Evolutionary conservation across 2,329 filamentous ascomycete species (phyloP), one percentile per base, ranked within the genome.

Genomic region (Zarea fungicola): DNA sequence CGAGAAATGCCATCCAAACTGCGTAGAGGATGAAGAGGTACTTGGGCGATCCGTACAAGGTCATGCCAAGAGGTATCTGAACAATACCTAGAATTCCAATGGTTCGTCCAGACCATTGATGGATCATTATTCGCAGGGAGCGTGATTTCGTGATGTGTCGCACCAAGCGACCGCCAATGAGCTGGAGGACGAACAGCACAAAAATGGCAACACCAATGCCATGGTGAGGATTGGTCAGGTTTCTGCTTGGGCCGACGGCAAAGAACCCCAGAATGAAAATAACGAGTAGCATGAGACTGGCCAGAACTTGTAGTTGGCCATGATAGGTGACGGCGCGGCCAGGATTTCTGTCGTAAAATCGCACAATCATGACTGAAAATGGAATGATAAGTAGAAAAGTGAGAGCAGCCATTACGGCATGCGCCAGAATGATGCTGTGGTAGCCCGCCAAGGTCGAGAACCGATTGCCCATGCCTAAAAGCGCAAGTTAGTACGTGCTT

Each of bases 1-100:
- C 57, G 28, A 96, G 70, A 16, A 87, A 75, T 23, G 81, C 80
- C 64, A 86, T 85, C 74, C 85, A 92, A 1, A 97, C 54, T 0
- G 91, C 78, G 61, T 87, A 99, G 4, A 97, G 73, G 45, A 99
- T 83, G 64, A 97, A 99, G 4, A 91, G 76, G 31, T 78, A 80
- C 60, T 85, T 82, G 5, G 93, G 92, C 25, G 91, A 96, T 6
- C 93, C 93, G 60, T 96, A 99, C 1, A 99, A 75, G 0, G 91
- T 91, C 40, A 99, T 74, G 0, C 93, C 93, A 1, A 99, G 75
- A 0, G 93, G 87, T 10, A 99, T 81, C 63, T 99, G 93, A 4
- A 84, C 78, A 55, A 97, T 83, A 1, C 89, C 93, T 4, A 99
- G 73, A 16, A 97, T 68, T 3, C 87, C 85, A 58, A 92, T 81